A percentile compares a stretch with the other conserved stretches of the same genome.
Conservation (phyloP, 352 stramenopile species). For the Globisporangium sylvaticum region DNA sequence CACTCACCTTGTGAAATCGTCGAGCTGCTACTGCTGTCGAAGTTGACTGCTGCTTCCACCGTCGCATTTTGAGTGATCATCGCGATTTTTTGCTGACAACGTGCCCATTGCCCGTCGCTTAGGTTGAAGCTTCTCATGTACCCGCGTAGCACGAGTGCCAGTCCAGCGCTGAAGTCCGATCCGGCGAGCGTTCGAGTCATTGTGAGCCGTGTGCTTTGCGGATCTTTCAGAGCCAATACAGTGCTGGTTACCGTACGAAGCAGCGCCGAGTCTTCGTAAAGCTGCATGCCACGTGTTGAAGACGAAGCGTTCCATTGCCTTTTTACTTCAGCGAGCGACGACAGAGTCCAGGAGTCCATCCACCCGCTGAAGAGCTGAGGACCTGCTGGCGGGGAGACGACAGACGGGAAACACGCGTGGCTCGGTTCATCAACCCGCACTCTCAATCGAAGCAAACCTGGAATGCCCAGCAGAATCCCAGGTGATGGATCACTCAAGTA, state of each 20-base stretch:
- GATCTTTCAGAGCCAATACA: slow-evolving; percentile 26
- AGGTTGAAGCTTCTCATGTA: slow-evolving; percentile 24
- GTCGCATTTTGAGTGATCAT: slow-evolving; percentile 28
- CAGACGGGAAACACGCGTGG: slow-evolving; percentile 27
- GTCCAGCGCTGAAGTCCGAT: slow-evolving; percentile 29
- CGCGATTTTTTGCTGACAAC: slow-evolving; percentile 26
- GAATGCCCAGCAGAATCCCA: slow-evolving; percentile 23
- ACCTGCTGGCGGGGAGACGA: slow-evolving; percentile 17
- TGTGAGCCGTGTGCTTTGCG: slow-evolving; percentile 15
- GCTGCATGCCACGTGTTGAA: slow-evolving; percentile 13
- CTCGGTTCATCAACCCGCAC: slow-evolving; percentile 30
- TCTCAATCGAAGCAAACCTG: slow-evolving; percentile 23
- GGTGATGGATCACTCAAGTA: slow-evolving; percentile 2
- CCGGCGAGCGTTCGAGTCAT: slow-evolving; percentile 31
- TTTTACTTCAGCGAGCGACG: slow-evolving; percentile 26
- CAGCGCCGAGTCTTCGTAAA: slow-evolving; percentile 31
- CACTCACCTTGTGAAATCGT: slow-evolving; percentile 19
- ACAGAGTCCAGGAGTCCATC: slow-evolving; percentile 42
- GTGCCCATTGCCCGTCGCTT: slow-evolving; percentile 2
- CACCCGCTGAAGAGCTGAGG: slow-evolving; percentile 39
- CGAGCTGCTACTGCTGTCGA: slow-evolving; percentile 2
- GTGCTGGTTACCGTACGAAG: slow-evolving; percentile 33
- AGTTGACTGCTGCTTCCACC: background rate
- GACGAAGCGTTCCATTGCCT: slow-evolving; percentile 26
- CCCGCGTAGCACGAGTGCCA: slow-evolving; percentile 39